Base-by-base conservation (phyloP, 2,329 filamentous ascomycete species). In the Ophiostoma sp. region DNA sequence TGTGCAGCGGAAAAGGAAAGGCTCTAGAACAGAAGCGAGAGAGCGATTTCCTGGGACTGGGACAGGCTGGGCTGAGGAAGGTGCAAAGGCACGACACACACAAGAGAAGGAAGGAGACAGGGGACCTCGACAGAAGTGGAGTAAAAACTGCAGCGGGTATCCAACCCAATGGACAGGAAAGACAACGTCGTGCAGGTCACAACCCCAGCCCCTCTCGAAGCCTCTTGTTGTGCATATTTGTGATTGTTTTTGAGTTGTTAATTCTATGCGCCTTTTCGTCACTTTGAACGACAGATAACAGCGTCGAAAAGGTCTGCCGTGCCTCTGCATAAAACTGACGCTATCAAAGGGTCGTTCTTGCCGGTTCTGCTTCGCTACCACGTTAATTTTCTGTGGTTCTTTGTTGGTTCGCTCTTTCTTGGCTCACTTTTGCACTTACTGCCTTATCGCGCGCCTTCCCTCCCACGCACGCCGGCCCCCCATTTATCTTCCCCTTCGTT, bases 291-390 rank as follows among this genome's bases (percentile, higher is more conserved):
- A 31, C n/a, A 45, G 61, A 31, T 66, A 45, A 66, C 61, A 66
- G 59, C 33, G 33, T 45, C n/a, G 39, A 25, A 11, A 28, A 22
- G 19, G 22, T 45, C 36, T 66, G 36, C 61, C 61, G 39, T n/a
- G 36, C 12, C 61, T 42, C 61, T n/a, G 36, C 36, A 28, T 42
- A 45, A 64, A 28, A n/a, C 36, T 42, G 42, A 66, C 63, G 39
- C 63, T 66, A 66, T 66, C 22, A 66, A 19, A 66, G n/a, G 25
- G 39, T 28, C 15, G 22, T 17, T 11, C 22, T 6, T 50, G 36
- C 61, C 45, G 42, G 63, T 17, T 50, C 63, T n/a, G 63, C 25
- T 31, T 68, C 64, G 42, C 42, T 68, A 68, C 64, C 64, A 50
- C 64, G 63, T 50, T 31, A 5, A 50, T 50, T 68, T 22, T 68